A percentile compares a stretch with the other conserved stretches of the same genome.
Evolutionary conservation across 495 filamentous ascomycete genomes (phyloP).

Genomic region (Aspergillus panamensis): DNA sequence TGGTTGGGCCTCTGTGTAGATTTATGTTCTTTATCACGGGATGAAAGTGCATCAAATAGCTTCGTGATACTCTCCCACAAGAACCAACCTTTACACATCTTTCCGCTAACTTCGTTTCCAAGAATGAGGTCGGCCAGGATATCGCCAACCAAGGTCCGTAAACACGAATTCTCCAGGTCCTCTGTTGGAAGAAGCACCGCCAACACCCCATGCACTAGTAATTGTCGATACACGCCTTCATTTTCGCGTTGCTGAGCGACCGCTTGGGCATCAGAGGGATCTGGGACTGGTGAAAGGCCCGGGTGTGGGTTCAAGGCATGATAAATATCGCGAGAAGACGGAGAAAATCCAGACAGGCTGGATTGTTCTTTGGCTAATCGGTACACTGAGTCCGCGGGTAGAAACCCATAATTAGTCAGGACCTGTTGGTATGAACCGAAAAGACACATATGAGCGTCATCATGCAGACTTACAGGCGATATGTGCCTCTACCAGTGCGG

Average conservation of each 20-base stretch:
- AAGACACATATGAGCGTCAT: not conserved
- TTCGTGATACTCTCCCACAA: slow-evolving; percentile 78
- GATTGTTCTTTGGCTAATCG: slow-evolving; percentile 55
- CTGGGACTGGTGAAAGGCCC: slow-evolving; percentile 71
- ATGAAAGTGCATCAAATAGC: slow-evolving; percentile 37
- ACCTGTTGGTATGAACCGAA: not conserved
- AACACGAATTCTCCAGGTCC: slow-evolving; percentile 81
- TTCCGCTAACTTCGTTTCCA: slow-evolving; percentile 70
- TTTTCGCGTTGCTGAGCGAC: slow-evolving; percentile 63
- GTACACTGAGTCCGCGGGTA: slow-evolving; percentile 37
- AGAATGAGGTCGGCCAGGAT: slow-evolving; percentile 83
- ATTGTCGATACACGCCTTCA: slow-evolving; percentile 74
- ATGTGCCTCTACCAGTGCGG: slow-evolving; percentile 76
- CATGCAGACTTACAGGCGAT: slow-evolving; percentile 59
- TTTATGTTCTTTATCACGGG: slow-evolving; percentile 28
- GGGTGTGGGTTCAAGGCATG: slow-evolving; percentile 80
- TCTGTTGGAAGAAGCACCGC: slow-evolving; percentile 85
- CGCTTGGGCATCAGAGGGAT: slow-evolving; percentile 46
- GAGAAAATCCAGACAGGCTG: slow-evolving; percentile 35
- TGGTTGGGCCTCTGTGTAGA: slow-evolving; percentile 23
- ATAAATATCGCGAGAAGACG: slow-evolving; percentile 61
- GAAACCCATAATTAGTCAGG: slow-evolving; percentile 5
- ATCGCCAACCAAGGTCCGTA: slow-evolving; percentile 77
- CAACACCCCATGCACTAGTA: slow-evolving; percentile 73
- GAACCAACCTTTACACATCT: slow-evolving; percentile 77